phyloP scores from a whole-genome alignment of 352 stramenopile species.

The Globisporangium abappressorium region DNA sequence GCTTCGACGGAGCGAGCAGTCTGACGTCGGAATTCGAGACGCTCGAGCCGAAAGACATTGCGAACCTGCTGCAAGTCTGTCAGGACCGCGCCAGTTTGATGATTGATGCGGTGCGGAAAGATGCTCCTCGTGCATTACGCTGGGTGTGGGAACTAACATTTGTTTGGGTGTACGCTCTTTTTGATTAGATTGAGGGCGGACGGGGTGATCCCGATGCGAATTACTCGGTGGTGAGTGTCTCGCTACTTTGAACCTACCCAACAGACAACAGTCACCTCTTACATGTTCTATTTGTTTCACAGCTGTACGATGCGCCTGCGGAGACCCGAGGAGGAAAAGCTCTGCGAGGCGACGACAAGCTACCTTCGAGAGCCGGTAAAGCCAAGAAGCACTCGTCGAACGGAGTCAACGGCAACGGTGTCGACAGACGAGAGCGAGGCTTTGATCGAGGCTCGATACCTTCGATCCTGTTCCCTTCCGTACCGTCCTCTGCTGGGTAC shows the following conservation, averaged over 20 bases:
- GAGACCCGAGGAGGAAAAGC: not conserved
- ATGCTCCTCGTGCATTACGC: not conserved
- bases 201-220: constrained; percentile 62
- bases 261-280: not conserved
- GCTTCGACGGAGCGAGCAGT: constrained; percentile 42
- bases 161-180: not conserved
- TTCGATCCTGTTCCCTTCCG: not conserved
- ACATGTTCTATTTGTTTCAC: not conserved
- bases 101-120: constrained; percentile 60
- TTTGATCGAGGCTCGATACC: constrained; percentile 39
- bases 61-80: constrained; percentile 63
- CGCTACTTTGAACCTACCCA: no score
- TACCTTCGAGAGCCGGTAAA: not conserved
- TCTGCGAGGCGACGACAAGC: constrained; percentile 4
- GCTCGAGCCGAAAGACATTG: constrained; percentile 59
- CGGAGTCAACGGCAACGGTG: not conserved
- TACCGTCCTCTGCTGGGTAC: not conserved
- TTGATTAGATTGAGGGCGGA: constrained; percentile 58
- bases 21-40: constrained; percentile 70
- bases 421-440: constrained; percentile 24
- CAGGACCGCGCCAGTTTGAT: constrained; percentile 66
- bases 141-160: not conserved
- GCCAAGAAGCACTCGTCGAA: constrained; percentile 7
- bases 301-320: not conserved
- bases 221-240: constrained; percentile 46